Evolutionary conservation across 208 protist genomes (phyloP).

Genomic region (Crithidia sp.): DNA sequence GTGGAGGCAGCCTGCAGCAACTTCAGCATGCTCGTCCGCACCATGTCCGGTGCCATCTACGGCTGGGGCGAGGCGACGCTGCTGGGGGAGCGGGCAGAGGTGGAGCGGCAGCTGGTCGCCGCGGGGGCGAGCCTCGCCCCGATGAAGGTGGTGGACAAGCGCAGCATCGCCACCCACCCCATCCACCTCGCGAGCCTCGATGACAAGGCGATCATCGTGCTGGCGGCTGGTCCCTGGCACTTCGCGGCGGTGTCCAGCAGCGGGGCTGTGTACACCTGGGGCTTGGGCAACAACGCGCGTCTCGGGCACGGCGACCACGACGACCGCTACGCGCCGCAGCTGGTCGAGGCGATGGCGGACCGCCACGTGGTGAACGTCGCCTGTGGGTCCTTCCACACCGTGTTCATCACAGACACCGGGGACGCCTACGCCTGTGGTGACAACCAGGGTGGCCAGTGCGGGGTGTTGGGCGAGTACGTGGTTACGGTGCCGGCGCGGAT

Average conservation of each 20-base stretch:
- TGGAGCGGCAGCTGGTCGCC: slow-evolving; percentile 20
- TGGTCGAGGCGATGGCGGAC: slow-evolving; percentile 39
- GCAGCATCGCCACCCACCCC: slow-evolving; percentile 39
- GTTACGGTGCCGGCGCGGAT: slow-evolving; percentile 48
- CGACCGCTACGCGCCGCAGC: slow-evolving; percentile 45
- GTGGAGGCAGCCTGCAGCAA: slow-evolving; percentile 70
- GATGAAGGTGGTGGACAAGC: slow-evolving; percentile 30
- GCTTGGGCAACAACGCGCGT: slow-evolving; percentile 74
- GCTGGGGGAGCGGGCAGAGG: slow-evolving; percentile 54
- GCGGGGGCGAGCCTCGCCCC: slow-evolving; percentile 9
- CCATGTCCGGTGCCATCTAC: slow-evolving; percentile 62
- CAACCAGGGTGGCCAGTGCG: slow-evolving; percentile 83
- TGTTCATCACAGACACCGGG: slow-evolving; percentile 63
- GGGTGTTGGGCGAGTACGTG: slow-evolving; percentile 52
- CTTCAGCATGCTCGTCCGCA: slow-evolving; percentile 70
- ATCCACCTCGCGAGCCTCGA: slow-evolving; percentile 41
- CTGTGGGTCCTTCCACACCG: slow-evolving; percentile 85
- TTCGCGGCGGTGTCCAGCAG: slow-evolving; percentile 54
- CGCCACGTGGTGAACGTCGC: slow-evolving; percentile 61
- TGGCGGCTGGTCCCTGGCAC: slow-evolving; percentile 84
- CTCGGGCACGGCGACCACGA: slow-evolving; percentile 76
- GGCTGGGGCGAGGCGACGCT: slow-evolving; percentile 72
- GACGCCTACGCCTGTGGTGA: slow-evolving; percentile 75
- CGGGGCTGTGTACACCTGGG: slow-evolving; percentile 80
- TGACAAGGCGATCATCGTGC: slow-evolving; percentile 38